Conservation (phyloP, 148 eudicot species). For the Polygonum maritimum region DNA sequence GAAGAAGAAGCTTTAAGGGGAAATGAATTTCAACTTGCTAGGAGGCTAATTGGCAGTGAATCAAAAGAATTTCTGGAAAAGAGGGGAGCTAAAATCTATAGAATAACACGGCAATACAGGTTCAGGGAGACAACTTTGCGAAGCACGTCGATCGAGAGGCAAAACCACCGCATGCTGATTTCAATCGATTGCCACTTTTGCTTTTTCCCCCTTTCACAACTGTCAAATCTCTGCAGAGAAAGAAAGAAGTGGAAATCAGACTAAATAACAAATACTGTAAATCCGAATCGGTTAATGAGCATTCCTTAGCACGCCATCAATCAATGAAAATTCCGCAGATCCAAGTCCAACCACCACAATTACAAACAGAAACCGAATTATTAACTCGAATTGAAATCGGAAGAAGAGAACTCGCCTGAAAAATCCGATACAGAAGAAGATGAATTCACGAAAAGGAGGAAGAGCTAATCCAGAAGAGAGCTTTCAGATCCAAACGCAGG, state of each 20-base stretch:
- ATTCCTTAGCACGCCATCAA: neutral
- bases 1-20: neutral
- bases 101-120: slow-evolving; percentile 74
- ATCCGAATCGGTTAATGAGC: neutral
- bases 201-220: neutral
- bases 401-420: slow-evolving; percentile 2
- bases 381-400: neutral
- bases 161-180: slow-evolving; percentile 82
- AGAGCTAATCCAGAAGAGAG: neutral
- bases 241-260: neutral
- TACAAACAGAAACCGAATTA: neutral
- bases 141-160: slow-evolving; percentile 63
- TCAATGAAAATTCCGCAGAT: neutral
- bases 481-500: neutral
- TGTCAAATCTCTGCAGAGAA: slow-evolving; percentile 21
- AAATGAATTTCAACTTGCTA: neutral
- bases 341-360: neutral
- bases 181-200: slow-evolving; percentile 22
- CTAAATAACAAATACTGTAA: neutral
- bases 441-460: neutral
- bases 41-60: neutral
- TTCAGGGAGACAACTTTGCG: slow-evolving; percentile 66
- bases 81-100: slow-evolving; percentile 28
- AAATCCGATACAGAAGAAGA: neutral
- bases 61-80: neutral